phyloP scores from a whole-genome alignment of 2,329 filamentous ascomycete species.

The Rosellinia necatrix region DNA sequence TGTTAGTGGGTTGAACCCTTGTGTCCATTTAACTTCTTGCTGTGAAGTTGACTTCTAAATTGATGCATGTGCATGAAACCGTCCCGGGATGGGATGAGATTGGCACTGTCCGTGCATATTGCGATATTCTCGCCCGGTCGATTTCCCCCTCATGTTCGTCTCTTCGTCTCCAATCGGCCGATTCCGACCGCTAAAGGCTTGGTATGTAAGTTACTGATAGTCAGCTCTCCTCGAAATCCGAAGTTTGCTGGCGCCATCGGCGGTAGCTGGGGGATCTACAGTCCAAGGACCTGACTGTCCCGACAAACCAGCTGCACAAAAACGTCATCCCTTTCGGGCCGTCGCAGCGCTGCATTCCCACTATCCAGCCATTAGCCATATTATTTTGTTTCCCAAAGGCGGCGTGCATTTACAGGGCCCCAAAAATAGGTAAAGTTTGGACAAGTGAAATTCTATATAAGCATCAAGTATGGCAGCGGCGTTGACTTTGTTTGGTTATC shows the following conservation, averaged over 20 bases:
- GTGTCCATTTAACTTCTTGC: too few species aligned
- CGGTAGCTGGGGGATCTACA: conserved; percentile 26
- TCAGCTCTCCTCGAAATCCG: too few species aligned
- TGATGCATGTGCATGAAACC: too few species aligned
- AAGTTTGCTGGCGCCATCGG: too few species aligned
- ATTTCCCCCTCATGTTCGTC: conserved; percentile 6
- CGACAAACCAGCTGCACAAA: conserved; percentile 10
- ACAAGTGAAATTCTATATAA: not conserved
- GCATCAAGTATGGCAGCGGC: not conserved
- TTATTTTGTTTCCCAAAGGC: not conserved
- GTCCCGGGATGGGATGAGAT: too few species aligned
- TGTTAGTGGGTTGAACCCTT: too few species aligned
- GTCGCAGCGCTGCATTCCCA: conserved; percentile 10
- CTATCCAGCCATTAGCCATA: conserved; percentile 9
- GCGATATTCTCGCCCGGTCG: not conserved
- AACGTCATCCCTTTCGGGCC: conserved; percentile 32
- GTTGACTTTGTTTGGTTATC: not conserved
- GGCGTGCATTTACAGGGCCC: not conserved
- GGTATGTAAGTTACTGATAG: too few species aligned
- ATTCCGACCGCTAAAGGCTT: not conserved
- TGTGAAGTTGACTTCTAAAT: too few species aligned
- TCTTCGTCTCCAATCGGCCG: not conserved
- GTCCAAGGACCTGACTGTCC: not conserved
- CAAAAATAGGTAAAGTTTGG: not conserved
- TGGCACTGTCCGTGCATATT: not conserved